Conservation (phyloP, 768 basidiomycete species). For the Auricularia heimuer region DNA sequence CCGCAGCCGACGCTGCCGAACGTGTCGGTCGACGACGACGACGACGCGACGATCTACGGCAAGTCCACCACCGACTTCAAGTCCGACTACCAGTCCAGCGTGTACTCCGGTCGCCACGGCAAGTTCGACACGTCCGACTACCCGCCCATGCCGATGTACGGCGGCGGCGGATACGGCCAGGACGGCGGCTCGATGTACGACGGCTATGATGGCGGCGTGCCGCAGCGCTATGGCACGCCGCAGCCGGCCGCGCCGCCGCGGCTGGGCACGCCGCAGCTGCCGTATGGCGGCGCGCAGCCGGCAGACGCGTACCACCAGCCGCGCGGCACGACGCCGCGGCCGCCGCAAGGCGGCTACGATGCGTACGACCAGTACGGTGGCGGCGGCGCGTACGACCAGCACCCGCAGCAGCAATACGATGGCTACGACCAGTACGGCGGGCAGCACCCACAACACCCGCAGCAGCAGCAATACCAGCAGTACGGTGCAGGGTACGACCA, state of each 20-base stretch:
- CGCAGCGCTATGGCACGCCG: not conserved
- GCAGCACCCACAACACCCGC: not conserved
- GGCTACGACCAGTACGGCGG: not conserved
- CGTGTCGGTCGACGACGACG: slow-evolving; percentile 72
- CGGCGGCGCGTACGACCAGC: not conserved
- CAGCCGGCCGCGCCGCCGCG: not conserved
- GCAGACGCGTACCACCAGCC: not conserved
- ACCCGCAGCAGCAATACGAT: not conserved
- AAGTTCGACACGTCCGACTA: not conserved
- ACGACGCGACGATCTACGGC: slow-evolving; percentile 39
- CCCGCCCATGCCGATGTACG: slow-evolving; percentile 2
- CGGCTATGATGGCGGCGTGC: not conserved
- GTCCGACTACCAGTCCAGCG: not conserved
- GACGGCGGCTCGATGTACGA: not conserved
- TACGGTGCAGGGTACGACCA: not conserved
- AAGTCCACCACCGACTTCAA: not conserved
- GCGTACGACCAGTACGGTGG: not conserved
- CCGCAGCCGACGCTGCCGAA: slow-evolving; percentile 94
- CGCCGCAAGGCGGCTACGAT: not conserved
- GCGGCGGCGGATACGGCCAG: not conserved
- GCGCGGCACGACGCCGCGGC: not conserved
- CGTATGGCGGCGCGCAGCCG: not conserved
- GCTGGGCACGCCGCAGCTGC: not conserved
- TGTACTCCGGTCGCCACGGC: not conserved
- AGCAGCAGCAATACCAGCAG: not conserved